Evolutionary conservation across 2,329 filamentous ascomycete genomes (phyloP), one percentile per base, ranked within the genome.

Genomic region (Plenodomus tracheiphilus): DNA sequence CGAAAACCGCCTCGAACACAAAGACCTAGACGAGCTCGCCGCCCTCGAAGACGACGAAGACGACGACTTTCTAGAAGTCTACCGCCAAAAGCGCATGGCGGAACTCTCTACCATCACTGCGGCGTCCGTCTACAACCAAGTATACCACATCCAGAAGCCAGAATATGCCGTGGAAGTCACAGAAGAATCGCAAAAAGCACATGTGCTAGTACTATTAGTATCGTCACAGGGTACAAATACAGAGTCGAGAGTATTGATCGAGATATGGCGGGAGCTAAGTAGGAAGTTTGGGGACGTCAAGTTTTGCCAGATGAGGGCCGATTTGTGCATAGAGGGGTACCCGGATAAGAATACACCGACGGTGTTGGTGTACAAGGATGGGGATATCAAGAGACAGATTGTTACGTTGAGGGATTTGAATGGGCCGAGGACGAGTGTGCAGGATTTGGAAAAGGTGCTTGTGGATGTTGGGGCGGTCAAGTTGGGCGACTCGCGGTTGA

Each of bases 21-120:
- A 97, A 70, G 91, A 96, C 62, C 78, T 99, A 0, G 92, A 97
- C 65, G 94, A 97, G 73, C 81, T 99, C 2, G 89, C 91, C 62
- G 93, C 91, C 62, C 82, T 99, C 0, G 94, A 99, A 74, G 94
- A 99, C 61, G 86, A 95, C 17, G 94, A 99, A 74, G 94, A 99
- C 64, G 94, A 97, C 47, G 87, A 81, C 1, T 97, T 99, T 62
- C 79, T 99, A 6, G 87, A 96, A 60, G 80, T 85, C 58, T 99
- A 99, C 71, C 83, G 91, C 9, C 32, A 93, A 69, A 92, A 95
- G 71, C 89, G 94, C 50, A 83, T 97, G 74, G 83, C 85, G 39
- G 94, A 99, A 75, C 77, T 99, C 39, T 84, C 84, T 45, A 83
- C 78, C 1, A 79, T 97, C 42, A 84, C 86, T 51, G 85, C 88